These are phyloP conservation scores for Cajanus cajan DNA, from an alignment of 306 rosid species.

Conservation along the genomic window DNA sequence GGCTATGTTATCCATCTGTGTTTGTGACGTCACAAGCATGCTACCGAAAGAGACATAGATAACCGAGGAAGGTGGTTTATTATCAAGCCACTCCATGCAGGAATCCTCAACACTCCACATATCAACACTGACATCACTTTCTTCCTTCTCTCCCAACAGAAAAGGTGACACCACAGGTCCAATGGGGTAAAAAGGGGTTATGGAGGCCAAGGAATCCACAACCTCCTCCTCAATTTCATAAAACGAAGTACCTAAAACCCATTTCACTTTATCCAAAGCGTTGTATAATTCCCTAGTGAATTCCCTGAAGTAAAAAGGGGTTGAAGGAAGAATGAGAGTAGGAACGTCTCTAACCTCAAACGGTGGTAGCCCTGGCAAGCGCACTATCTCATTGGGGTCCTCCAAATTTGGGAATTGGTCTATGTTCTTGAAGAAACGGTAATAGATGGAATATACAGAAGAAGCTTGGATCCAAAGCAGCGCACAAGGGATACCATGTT, in stretches of 20 bases:
- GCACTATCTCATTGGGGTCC: constrained; percentile 23
- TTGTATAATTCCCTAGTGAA: background rate
- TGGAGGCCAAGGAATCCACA: constrained; percentile 41
- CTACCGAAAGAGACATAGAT: constrained; percentile 63
- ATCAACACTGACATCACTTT: constrained; percentile 20
- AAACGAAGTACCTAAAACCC: constrained; percentile 55
- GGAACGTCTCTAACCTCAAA: constrained; percentile 52
- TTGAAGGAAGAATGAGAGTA: constrained; percentile 45
- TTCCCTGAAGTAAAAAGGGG: constrained; percentile 1
- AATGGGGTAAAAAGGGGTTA: constrained; percentile 36
- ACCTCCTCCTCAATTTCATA: constrained; percentile 51
- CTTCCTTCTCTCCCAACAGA: constrained; percentile 48
- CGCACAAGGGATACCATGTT: constrained; percentile 50
- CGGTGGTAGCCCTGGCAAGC: constrained; percentile 47
- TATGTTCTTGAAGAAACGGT: constrained; percentile 30
- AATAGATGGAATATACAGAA: constrained; percentile 46
- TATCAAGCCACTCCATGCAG: constrained; percentile 50
- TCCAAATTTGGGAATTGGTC: constrained; percentile 28
- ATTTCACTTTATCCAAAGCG: constrained; percentile 38
- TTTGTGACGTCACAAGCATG: constrained; percentile 31
- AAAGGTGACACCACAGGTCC: constrained; percentile 60
- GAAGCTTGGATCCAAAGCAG: constrained; percentile 65
- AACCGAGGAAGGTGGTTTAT: constrained; percentile 34
- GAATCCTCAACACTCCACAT: constrained; percentile 53
- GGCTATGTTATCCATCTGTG: constrained; percentile 44